These are phyloP conservation scores for Termitomyces bulborhizus DNA, from an alignment of 768 basidiomycete genomes.

Conservation along the genomic window DNA sequence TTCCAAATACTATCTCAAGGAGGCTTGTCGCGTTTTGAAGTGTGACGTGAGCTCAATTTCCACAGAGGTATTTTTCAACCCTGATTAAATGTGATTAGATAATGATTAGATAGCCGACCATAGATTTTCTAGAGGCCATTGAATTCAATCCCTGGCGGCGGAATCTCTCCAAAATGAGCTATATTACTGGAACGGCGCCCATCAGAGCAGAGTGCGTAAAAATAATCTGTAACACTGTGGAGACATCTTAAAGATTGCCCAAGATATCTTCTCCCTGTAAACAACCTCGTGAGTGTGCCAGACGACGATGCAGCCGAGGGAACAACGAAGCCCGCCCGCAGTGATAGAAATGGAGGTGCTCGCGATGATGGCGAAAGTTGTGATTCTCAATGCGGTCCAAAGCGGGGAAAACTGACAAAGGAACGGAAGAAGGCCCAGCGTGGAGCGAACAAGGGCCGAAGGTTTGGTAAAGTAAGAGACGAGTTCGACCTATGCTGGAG, in stretches of 20 bases:
- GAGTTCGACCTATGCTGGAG: slow-evolving; percentile 80
- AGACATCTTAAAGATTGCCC: not conserved
- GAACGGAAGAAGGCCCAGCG: slow-evolving; percentile 68
- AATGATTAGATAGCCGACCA: no score
- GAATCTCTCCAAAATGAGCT: slow-evolving; percentile 1
- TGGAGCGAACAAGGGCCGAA: slow-evolving; percentile 80
- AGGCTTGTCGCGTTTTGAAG: no score
- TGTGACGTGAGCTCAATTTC: no score
- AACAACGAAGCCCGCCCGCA: slow-evolving; percentile 30
- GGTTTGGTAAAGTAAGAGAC: slow-evolving; percentile 73
- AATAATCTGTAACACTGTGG: not conserved
- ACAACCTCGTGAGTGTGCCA: slow-evolving; percentile 18
- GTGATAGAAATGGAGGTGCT: slow-evolving; percentile 17
- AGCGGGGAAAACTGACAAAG: slow-evolving; percentile 38
- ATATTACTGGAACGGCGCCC: slow-evolving; percentile 29
- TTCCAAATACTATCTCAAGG: no score
- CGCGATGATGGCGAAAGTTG: slow-evolving; percentile 7
- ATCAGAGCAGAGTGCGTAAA: slow-evolving; percentile 31
- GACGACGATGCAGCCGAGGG: slow-evolving; percentile 58
- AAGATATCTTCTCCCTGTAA: slow-evolving; percentile 28
- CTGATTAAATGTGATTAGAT: slow-evolving; percentile 3
- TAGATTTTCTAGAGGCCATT: not conserved
- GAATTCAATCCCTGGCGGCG: not conserved
- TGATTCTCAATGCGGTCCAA: slow-evolving; percentile 19
- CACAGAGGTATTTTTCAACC: not conserved